A percentile compares a stretch with the other conserved stretches of the same genome.
phyloP scores from a whole-genome alignment of 805 yeast genomes.

The Yarrowia sp. region DNA sequence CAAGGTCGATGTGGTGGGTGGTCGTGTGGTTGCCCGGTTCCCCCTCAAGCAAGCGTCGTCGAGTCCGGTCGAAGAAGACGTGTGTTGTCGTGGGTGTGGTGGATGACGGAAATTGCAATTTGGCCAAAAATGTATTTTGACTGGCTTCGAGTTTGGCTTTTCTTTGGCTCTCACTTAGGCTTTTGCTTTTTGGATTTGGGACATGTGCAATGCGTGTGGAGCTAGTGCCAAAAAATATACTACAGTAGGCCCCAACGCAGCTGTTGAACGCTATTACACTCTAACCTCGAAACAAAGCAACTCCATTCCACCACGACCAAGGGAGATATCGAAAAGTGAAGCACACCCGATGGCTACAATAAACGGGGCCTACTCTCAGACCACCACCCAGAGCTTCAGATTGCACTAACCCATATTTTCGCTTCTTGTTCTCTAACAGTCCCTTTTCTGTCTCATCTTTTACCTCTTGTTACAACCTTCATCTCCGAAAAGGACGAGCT shows the following conservation, averaged over 20 bases:
- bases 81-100: background rate
- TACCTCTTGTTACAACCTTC: too few species aligned
- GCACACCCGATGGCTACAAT: too few species aligned
- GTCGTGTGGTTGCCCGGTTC: background rate
- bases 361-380: too few species aligned
- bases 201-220: constrained; percentile 20
- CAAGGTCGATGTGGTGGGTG: background rate
- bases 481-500: too few species aligned
- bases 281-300: background rate
- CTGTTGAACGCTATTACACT: background rate
- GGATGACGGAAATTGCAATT: background rate
- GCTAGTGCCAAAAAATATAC: background rate
- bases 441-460: too few species aligned
- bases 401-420: too few species aligned
- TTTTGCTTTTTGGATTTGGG: constrained; percentile 10
- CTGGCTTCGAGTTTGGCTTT: constrained; percentile 8
- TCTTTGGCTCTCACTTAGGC: background rate
- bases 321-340: background rate
- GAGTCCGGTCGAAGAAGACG: background rate
- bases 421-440: too few species aligned
- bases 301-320: background rate
- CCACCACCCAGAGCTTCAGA: too few species aligned
- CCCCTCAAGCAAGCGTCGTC: background rate
- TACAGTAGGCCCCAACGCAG: constrained; percentile 16
- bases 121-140: constrained; percentile 8